These are phyloP conservation scores for Lasiodiplodia hormozganensis DNA, from an alignment of 2,329 filamentous ascomycete genomes.

Conservation along the genomic window DNA sequence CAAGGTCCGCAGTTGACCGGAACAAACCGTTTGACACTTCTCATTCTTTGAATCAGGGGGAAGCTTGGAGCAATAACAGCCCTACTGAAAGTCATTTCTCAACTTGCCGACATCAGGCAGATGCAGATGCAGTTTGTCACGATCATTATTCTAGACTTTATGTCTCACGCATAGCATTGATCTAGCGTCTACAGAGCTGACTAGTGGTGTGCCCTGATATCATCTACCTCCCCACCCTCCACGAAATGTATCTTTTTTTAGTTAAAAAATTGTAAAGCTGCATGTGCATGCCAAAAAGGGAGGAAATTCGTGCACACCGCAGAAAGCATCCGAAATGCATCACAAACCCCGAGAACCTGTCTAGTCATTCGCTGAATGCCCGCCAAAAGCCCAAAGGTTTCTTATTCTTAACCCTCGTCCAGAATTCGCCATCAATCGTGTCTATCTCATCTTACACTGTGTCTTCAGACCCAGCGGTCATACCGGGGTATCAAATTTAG, in stretches of 20 bases:
- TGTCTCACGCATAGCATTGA: conserved; percentile 21
- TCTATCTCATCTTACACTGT: conserved; percentile 14
- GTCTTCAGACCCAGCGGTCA: conserved; percentile 12
- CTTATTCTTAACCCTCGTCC: conserved; percentile 24
- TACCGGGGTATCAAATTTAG: conserved; percentile 27
- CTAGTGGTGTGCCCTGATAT: conserved; percentile 14
- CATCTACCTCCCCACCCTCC: conserved; percentile 16
- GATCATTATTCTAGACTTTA: background rate
- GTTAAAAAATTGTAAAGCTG: conserved; percentile 26
- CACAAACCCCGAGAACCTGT: conserved; percentile 23
- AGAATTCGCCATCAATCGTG: conserved; percentile 22
- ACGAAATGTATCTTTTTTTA: conserved; percentile 26
- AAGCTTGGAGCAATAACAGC: background rate
- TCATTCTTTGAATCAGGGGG: conserved; percentile 6
- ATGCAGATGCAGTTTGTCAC: background rate
- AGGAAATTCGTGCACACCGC: conserved; percentile 24
- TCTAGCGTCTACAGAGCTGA: conserved; percentile 22
- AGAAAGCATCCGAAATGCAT: conserved; percentile 25
- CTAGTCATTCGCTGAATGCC: conserved; percentile 25
- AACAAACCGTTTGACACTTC: background rate
- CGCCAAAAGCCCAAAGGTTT: conserved; percentile 22
- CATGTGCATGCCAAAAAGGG: conserved; percentile 24
- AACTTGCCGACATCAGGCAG: background rate
- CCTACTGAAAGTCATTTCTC: background rate
- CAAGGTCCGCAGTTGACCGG: background rate